phyloP scores from a whole-genome alignment of 108 stramenopile genomes.

The Pseudonitzschia pungens region DNA sequence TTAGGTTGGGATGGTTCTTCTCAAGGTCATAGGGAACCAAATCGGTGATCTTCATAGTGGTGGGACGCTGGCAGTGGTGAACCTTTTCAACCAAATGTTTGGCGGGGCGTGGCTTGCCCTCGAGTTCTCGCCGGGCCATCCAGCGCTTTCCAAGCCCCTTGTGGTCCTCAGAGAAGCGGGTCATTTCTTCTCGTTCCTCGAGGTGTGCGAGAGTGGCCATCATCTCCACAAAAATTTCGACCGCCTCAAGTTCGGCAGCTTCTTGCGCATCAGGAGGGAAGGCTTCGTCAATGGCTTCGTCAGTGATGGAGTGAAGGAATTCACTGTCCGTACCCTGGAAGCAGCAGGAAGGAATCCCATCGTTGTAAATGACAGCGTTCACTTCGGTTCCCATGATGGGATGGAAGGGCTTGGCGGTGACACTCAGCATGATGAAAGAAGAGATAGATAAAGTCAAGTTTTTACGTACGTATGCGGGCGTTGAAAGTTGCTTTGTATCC shows the following conservation, averaged over 20 bases:
- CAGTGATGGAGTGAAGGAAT: constrained; percentile 41
- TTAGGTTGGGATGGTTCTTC: background rate
- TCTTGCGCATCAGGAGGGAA: constrained; percentile 56
- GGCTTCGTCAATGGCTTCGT: constrained; percentile 53
- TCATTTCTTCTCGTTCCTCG: constrained; percentile 54
- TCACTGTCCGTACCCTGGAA: constrained; percentile 26
- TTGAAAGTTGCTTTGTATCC: background rate
- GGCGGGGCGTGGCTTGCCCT: constrained; percentile 36
- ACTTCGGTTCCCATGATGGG: constrained; percentile 31
- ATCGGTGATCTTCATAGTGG: constrained; percentile 9
- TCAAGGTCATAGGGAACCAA: constrained; percentile 17
- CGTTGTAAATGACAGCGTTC: constrained; percentile 34
- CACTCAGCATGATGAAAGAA: constrained; percentile 17
- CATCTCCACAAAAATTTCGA: constrained; percentile 43
- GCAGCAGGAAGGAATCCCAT: constrained; percentile 26
- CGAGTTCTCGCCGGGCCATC: constrained; percentile 51
- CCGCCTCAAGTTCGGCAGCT: constrained; percentile 59
- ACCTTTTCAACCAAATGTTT: constrained; percentile 19
- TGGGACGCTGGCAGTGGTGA: constrained; percentile 20
- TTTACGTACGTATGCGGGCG: background rate
- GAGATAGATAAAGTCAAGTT: constrained; percentile 3
- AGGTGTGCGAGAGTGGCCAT: constrained; percentile 44
- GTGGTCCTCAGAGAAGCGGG: constrained; percentile 23
- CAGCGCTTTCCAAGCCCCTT: constrained; percentile 47
- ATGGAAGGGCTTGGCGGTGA: constrained; percentile 32